Base-by-base conservation (phyloP, 108 stramenopile genomes). In the Fragilaria radians region DNA sequence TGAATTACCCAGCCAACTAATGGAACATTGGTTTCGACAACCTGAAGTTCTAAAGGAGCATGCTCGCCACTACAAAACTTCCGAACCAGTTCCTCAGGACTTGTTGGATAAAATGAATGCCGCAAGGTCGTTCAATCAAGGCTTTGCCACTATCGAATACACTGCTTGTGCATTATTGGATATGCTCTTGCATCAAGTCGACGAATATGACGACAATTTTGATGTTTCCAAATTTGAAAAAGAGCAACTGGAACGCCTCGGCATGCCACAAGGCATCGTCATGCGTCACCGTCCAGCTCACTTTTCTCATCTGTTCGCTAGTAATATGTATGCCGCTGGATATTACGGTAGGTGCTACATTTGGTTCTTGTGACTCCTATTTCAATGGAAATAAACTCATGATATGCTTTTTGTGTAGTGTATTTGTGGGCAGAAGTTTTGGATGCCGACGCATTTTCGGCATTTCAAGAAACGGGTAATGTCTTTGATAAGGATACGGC, bases 261-360 rank as follows among this genome's bases (percentile, higher is more conserved):
- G 83, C n/a, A 89, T 89, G 83, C 83, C 83, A 11, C 72, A 79
- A 46, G 88, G 81, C 3, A 82, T 89, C 33, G 80, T 85, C 7
- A 85, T 89, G 87, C 70, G 84, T 5, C 88, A 85, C 57, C 74
- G 83, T 28, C 88, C 82, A 18, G 68, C 83, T 25, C 88, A 85
- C 51, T 85, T 89, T 52, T 23, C 52, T 26, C 88, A 89, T 27
- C 54, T 85, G 22, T 89, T 89, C 59, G 71, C 77, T 7, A 77
- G 69, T 34, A 52, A 51, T 28, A 49, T 52, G 0, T 89, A 89
- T 57, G 88, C 88, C 0, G 70, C 82, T 1, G 84, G 88, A 5
- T 85, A 89, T 49, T 89, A 89, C 49, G n/a, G 57, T 42, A 55
- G 65, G 57, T 49, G 48, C 19, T 48, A 28, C 25, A 30, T 42